A percentile compares a stretch with the other conserved stretches of the same genome.
These are phyloP conservation scores for Chaetomiaceae sp. DNA, from an alignment of 2,329 filamentous ascomycete species.

Conservation along the genomic window DNA sequence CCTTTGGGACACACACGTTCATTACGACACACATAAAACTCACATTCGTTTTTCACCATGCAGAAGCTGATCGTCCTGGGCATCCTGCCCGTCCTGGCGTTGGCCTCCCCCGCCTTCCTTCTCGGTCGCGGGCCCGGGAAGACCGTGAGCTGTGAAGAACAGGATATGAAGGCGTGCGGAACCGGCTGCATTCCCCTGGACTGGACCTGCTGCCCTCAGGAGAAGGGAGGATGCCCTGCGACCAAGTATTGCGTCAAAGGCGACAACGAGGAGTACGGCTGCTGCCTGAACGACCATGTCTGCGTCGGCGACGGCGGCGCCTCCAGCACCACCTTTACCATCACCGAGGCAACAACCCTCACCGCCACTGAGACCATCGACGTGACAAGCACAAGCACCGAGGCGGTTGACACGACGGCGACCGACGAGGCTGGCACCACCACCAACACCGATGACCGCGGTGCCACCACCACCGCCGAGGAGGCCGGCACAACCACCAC, in stretches of 20 bases:
- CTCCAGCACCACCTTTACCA: background rate
- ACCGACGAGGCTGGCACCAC: background rate
- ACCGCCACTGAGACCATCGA: background rate
- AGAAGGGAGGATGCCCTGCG: conserved; percentile 3
- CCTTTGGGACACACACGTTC: too few species aligned
- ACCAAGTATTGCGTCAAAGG: conserved; percentile 1
- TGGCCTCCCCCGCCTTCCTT: conserved; percentile 8
- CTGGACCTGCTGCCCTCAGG: conserved; percentile 8
- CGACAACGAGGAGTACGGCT: conserved; percentile 9
- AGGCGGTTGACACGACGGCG: background rate
- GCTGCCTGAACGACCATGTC: conserved; percentile 4
- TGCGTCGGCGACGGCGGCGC: conserved; percentile 13
- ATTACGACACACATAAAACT: background rate
- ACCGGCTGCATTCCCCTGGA: conserved; percentile 9
- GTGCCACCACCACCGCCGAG: background rate
- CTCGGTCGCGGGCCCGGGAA: conserved; percentile 4
- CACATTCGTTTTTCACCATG: conserved; percentile 13
- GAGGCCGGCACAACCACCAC: background rate
- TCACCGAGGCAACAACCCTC: background rate
- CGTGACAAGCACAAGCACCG: background rate
- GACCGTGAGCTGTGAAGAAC: conserved; percentile 2
- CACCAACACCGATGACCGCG: background rate
- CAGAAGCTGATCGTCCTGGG: conserved; percentile 18
- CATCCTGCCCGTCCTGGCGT: conserved; percentile 15
- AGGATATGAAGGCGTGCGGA: conserved; percentile 10